Evolutionary conservation across 768 basidiomycete species (phyloP).

Genomic region (Imleria badia): DNA sequence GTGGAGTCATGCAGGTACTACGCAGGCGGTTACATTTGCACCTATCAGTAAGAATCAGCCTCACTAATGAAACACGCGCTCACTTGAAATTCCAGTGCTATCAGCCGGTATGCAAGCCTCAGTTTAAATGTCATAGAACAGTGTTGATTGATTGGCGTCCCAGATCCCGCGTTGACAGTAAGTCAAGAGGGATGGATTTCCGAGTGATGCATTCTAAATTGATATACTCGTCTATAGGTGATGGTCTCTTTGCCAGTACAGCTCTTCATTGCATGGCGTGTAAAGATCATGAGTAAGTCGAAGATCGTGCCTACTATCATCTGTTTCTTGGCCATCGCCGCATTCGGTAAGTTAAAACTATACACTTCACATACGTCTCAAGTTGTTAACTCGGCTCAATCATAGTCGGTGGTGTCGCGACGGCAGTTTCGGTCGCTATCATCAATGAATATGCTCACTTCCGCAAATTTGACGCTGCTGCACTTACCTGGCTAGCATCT

Average conservation of each 20-base stretch:
- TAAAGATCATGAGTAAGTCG: constrained; percentile 35
- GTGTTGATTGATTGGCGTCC: not conserved
- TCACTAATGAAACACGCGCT: constrained; percentile 12
- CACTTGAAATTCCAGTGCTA: constrained; percentile 9
- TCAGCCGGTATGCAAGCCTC: not conserved
- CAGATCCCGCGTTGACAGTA: constrained; percentile 48
- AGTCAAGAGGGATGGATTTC: not conserved
- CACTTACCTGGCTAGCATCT: constrained; percentile 42
- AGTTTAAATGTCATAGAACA: not conserved
- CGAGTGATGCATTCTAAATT: not conserved
- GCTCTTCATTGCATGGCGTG: constrained; percentile 46
- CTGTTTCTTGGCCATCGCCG: not conserved
- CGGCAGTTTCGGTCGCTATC: constrained; percentile 33
- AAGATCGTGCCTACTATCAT: constrained; percentile 26
- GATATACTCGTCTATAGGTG: constrained; percentile 30
- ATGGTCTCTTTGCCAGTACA: constrained; percentile 47
- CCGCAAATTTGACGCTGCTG: constrained; percentile 32
- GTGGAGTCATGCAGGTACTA: constrained; percentile 29
- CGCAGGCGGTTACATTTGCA: not conserved
- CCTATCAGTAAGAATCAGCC: not conserved
- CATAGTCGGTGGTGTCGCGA: constrained; percentile 37
- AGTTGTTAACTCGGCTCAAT: not conserved
- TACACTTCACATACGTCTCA: not conserved
- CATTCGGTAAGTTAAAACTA: constrained; percentile 3
- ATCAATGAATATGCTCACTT: constrained; percentile 35